Conservation (phyloP, 2,329 filamentous ascomycete species). For the Trichophaea hybrida region DNA sequence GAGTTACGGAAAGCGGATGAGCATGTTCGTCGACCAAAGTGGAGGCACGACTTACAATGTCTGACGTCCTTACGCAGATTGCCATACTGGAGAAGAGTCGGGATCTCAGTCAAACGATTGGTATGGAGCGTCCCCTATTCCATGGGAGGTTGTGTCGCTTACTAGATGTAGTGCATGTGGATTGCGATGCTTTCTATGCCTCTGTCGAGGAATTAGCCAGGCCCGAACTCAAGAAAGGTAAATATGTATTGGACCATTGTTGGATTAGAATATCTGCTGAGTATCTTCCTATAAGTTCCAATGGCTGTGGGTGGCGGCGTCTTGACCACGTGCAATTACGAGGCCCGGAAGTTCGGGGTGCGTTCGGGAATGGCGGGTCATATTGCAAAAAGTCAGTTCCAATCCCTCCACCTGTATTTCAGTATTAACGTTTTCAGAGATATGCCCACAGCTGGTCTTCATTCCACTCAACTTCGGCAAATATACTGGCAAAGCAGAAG, state of each 20-base stretch:
- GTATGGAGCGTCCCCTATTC: neutral
- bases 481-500: slow-evolving; percentile 76
- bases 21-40: slow-evolving; percentile 27
- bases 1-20: slow-evolving; percentile 68
- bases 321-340: slow-evolving; percentile 67
- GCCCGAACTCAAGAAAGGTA: slow-evolving; percentile 59
- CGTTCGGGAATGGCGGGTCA: slow-evolving; percentile 93
- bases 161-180: slow-evolving; percentile 60
- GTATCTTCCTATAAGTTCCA: slow-evolving; percentile 40
- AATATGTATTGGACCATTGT: neutral
- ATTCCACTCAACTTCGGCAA: slow-evolving; percentile 80
- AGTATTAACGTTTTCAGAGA: slow-evolving; percentile 32
- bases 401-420: neutral
- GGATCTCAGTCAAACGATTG: slow-evolving; percentile 58
- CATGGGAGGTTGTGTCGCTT: neutral
- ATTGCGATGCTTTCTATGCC: slow-evolving; percentile 96
- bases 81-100: slow-evolving; percentile 61
- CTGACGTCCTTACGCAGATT: slow-evolving; percentile 37
- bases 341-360: slow-evolving; percentile 77
- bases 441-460: slow-evolving; percentile 74
- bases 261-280: neutral
- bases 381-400: slow-evolving; percentile 56
- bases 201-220: slow-evolving; percentile 76
- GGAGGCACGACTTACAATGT: neutral
- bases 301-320: slow-evolving; percentile 77